phyloP scores from a whole-genome alignment of 1,139 yeast species.

The Hansenula sp. region DNA sequence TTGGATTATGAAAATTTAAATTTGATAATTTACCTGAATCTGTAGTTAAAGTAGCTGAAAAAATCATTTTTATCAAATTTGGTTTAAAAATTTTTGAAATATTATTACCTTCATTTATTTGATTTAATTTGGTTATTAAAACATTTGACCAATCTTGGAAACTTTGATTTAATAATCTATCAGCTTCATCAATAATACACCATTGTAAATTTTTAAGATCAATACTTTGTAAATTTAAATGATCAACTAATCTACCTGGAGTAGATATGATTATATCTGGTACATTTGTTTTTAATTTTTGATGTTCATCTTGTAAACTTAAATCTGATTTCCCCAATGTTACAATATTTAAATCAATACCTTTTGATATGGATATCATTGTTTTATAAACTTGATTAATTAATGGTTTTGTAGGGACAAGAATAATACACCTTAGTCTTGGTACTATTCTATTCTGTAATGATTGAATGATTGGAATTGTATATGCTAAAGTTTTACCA shows the following conservation, averaged over 20 bases:
- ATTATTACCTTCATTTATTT: conserved; percentile 22
- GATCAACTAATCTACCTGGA: conserved; percentile 95
- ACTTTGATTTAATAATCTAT: conserved; percentile 80
- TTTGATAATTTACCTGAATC: conserved; percentile 83
- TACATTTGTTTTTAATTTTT: conserved; percentile 36
- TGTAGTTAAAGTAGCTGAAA: conserved; percentile 91
- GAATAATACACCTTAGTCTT: conserved; percentile 64
- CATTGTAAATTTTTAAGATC: conserved; percentile 50
- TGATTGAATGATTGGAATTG: conserved; percentile 75
- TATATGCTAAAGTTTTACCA: conserved; percentile 91
- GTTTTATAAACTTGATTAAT: conserved; percentile 77
- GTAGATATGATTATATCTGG: conserved; percentile 85
- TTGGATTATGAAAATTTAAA: conserved; percentile 63
- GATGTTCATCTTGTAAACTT: conserved; percentile 64
- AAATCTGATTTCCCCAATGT: conserved; percentile 54
- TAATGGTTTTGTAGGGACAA: conserved; percentile 90
- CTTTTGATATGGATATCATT: conserved; percentile 54
- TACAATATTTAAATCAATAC: conserved; percentile 58
- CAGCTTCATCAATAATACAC: conserved; percentile 93
- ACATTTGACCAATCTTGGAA: conserved; percentile 90
- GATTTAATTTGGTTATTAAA: conserved; percentile 48
- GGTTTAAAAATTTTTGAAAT: conserved; percentile 29
- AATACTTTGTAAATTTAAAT: conserved; percentile 41
- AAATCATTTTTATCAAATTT: conserved; percentile 57
- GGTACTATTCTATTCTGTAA: conserved; percentile 65